phyloP scores from a whole-genome alignment of 345 rosid species.

The Excoecaria agallocha region DNA sequence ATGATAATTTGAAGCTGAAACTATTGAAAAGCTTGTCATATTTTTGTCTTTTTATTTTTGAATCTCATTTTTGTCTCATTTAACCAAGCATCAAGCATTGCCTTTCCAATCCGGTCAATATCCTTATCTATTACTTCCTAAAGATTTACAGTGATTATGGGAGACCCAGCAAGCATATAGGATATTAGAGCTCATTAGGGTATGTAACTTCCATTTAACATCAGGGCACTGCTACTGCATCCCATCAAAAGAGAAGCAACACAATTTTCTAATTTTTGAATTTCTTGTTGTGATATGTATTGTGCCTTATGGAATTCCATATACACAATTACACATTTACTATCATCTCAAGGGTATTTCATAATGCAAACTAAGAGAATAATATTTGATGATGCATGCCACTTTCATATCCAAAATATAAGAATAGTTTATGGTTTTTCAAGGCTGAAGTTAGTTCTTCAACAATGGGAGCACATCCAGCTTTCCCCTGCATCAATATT shows the following conservation, averaged over 20 bases:
- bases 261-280: conserved; percentile 71
- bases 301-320: conserved; percentile 52
- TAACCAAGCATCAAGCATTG: conserved; percentile 76
- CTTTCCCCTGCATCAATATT: conserved; percentile 60
- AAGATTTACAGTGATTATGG: conserved; percentile 70
- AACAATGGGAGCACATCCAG: conserved; percentile 66
- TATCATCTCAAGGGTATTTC: conserved; percentile 17
- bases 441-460: conserved; percentile 70
- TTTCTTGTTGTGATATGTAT: conserved; percentile 59
- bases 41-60: too few species aligned
- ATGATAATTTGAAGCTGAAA: too few species aligned
- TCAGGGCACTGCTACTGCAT: conserved; percentile 84
- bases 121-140: conserved; percentile 97
- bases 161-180: conserved; percentile 77
- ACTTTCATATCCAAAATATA: conserved; percentile 93
- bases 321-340: background rate
- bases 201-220: conserved; percentile 62
- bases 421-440: conserved; percentile 74
- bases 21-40: too few species aligned
- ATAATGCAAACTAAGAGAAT: background rate
- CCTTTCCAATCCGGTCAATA: conserved; percentile 81
- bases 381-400: conserved; percentile 45
- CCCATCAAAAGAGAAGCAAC: conserved; percentile 88
- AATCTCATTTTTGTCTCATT: too few species aligned
- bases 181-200: conserved; percentile 76